phyloP scores from a whole-genome alignment of 306 rosid genomes.

The Astragalus glycyphyllos region DNA sequence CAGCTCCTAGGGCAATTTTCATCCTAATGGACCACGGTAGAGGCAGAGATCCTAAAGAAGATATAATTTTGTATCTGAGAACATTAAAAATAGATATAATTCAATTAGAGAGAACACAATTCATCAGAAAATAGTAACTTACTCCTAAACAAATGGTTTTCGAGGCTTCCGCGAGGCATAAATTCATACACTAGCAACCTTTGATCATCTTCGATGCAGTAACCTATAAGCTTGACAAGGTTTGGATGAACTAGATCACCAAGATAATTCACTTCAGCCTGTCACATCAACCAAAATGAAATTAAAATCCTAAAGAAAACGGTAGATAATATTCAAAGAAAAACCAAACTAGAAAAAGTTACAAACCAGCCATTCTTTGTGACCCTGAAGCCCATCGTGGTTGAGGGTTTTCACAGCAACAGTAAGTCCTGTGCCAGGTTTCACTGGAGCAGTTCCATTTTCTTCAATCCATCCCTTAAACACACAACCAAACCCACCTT shows the following conservation, averaged over 20 bases:
- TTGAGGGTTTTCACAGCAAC: constrained; percentile 97
- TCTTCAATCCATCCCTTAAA: constrained; percentile 99
- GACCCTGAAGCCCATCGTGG: constrained; percentile 99
- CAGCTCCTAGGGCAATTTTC: constrained; percentile 98
- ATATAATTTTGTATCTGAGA: constrained; percentile 37
- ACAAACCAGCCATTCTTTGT: constrained; percentile 99
- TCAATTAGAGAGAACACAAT: constrained; percentile 5
- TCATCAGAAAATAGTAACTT: constrained; percentile 43
- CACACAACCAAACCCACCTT: constrained; percentile 99
- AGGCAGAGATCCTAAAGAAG: constrained; percentile 81
- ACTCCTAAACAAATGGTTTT: constrained; percentile 97
- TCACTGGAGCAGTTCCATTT: constrained; percentile 98
- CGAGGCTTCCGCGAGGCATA: constrained; percentile 99
- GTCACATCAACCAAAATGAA: constrained; percentile 45
- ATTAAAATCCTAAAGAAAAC: constrained; percentile 6
- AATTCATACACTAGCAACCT: constrained; percentile 91
- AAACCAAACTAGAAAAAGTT: constrained; percentile 1
- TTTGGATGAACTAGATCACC: constrained; percentile 94
- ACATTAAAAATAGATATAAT: constrained; percentile 30
- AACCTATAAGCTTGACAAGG: constrained; percentile 93
- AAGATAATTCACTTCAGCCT: constrained; percentile 97
- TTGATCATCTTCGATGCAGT: constrained; percentile 96
- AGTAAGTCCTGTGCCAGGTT: constrained; percentile 99
- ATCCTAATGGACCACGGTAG: constrained; percentile 98
- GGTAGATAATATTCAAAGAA: constrained; percentile 11